Base-by-base conservation (phyloP, 495 filamentous ascomycete genomes). In the Polyplosphaeria fusca region DNA sequence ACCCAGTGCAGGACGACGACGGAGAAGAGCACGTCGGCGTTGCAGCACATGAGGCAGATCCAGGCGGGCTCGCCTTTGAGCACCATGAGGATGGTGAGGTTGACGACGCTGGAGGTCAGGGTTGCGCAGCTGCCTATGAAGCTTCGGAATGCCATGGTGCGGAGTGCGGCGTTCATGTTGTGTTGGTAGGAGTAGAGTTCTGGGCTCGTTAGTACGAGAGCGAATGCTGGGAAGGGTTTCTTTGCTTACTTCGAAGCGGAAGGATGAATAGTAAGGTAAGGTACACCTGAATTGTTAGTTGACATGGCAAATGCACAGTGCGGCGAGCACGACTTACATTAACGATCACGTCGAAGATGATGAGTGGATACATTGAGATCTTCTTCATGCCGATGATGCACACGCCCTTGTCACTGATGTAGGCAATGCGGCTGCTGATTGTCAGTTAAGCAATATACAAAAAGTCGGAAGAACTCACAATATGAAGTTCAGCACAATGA, bases 21-120 rank as follows among this genome's bases (percentile, higher is more conserved):
- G 38, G 71, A 74, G 71, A 81, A 79, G 50, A 81, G 72, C 27
- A 80, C 76, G 52, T 82, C 78, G 45, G 73, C 73, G 60, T 80
- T 80, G 57, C 78, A 82, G 55, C 76, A 79, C 73, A 79, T 79
- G 28, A 82, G 67, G 60, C 74, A 82, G 11, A 80, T 72, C 79
- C 79, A 82, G 25, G 74, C 78, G 3, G 74, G 79, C 53, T 82
- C 79, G 32, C 79, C 78, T 30, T 76, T 65, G 9, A 79, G 71
- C 0, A 68, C 72, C 69, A 76, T 74, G 16, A 80, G 68, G 0
- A 79, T 70, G 9, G 74, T 71, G 5, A 82, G 66, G 63, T 82
- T 82, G 72, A 77, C 70, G 19, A 79, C 68, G 47, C 73, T 79
- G 60, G 73, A 77, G 19, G 55, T 66, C 0, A 79, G 67, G 3